Conservation (phyloP, 2,329 filamentous ascomycete genomes). For the Aspergillus ibericus region DNA sequence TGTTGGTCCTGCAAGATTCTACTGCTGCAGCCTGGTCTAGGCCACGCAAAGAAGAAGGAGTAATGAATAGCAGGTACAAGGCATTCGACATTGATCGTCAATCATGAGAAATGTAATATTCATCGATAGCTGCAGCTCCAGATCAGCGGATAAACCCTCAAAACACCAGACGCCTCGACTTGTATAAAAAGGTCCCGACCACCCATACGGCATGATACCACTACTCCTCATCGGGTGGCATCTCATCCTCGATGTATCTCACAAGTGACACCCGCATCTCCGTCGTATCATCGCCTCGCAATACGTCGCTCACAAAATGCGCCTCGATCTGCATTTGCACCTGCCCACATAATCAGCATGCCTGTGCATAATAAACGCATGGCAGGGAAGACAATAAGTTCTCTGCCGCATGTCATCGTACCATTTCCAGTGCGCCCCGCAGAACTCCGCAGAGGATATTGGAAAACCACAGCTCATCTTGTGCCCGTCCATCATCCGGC, state of each 20-base stretch:
- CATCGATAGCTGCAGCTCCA: neutral
- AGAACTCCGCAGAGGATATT: slow-evolving; percentile 95
- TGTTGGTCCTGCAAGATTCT: neutral
- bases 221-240: slow-evolving; percentile 94
- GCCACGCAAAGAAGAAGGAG: neutral
- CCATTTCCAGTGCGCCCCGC: slow-evolving; percentile 92
- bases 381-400: neutral
- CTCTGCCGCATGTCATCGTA: slow-evolving; percentile 43
- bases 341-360: slow-evolving; percentile 38
- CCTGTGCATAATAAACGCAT: neutral
- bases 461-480: slow-evolving; percentile 97
- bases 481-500: slow-evolving; percentile 89
- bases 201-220: neutral
- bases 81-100: neutral
- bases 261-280: slow-evolving; percentile 94
- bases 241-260: slow-evolving; percentile 94
- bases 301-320: slow-evolving; percentile 90
- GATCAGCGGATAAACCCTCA: slow-evolving; percentile 5
- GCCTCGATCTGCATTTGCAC: slow-evolving; percentile 97
- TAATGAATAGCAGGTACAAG: neutral
- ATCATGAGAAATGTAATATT: neutral
- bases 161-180: slow-evolving; percentile 29
- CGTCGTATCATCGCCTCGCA: slow-evolving; percentile 91
- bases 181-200: neutral
- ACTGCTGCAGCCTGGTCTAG: neutral